These are phyloP conservation scores for Trametes cinnabarina DNA, from an alignment of 768 basidiomycete genomes.

Conservation along the genomic window DNA sequence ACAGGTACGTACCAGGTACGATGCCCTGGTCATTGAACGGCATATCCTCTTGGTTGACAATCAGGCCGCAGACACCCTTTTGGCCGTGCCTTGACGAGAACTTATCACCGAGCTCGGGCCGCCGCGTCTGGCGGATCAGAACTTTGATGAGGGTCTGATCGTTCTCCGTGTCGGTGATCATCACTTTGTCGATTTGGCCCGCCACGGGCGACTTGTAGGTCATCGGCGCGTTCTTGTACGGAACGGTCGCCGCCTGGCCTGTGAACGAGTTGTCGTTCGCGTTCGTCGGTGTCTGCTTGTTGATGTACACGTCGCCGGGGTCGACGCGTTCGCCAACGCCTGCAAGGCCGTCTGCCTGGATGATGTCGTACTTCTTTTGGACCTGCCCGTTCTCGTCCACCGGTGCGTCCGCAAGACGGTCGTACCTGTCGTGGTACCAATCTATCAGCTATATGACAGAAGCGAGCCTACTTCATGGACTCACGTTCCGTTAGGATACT, in stretches of 20 bases:
- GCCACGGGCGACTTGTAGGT: constrained; percentile 92
- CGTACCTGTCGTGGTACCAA: constrained; percentile 53
- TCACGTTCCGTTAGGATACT: constrained; percentile 96
- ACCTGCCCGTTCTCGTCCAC: constrained; percentile 76
- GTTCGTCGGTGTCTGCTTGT: constrained; percentile 94
- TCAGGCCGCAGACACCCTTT: constrained; percentile 97
- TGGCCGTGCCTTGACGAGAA: constrained; percentile 98
- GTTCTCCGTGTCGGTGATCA: constrained; percentile 95
- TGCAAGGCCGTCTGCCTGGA: constrained; percentile 90
- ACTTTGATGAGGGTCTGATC: constrained; percentile 98
- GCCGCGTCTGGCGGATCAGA: constrained; percentile 91
- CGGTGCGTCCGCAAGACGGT: constrained; percentile 92
- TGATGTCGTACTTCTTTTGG: constrained; percentile 84
- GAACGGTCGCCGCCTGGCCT: constrained; percentile 77
- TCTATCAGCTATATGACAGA: constrained; percentile 3
- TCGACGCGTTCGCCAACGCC: constrained; percentile 94
- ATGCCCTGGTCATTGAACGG: constrained; percentile 99
- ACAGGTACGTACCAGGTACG: constrained; percentile 62
- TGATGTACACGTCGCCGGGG: constrained; percentile 91
- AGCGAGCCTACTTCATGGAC: constrained; percentile 34
- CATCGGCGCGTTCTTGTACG: constrained; percentile 91
- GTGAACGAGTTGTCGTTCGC: constrained; percentile 89
- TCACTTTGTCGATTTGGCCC: constrained; percentile 94
- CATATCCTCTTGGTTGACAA: constrained; percentile 99
- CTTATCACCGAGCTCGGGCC: constrained; percentile 97